phyloP scores from a whole-genome alignment of 495 filamentous ascomycete species.

The Thozetella sp. region DNA sequence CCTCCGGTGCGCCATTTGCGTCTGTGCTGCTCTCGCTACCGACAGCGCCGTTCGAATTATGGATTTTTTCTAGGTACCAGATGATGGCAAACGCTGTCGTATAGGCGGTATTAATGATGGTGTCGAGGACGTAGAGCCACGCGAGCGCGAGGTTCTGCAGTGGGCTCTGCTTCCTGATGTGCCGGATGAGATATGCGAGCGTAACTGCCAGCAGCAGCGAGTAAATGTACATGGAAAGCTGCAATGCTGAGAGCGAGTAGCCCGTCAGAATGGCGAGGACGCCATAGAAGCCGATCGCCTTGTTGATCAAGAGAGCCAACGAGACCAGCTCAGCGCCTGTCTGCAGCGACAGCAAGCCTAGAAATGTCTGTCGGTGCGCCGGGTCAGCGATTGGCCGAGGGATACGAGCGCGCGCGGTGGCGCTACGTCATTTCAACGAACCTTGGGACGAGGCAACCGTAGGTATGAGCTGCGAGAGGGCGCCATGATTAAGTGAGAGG shows the following conservation, averaged over 20 bases:
- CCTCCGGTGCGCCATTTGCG: slow-evolving; percentile 14
- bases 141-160: slow-evolving; percentile 70
- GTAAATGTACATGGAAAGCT: slow-evolving; percentile 84
- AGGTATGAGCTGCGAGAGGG: slow-evolving; percentile 17
- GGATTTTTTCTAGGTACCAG: slow-evolving; percentile 77
- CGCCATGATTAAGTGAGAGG: slow-evolving; percentile 24
- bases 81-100: slow-evolving; percentile 76
- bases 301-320: slow-evolving; percentile 81
- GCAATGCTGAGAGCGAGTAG: slow-evolving; percentile 58
- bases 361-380: slow-evolving; percentile 61
- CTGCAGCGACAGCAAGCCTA: slow-evolving; percentile 81
- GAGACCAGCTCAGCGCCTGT: slow-evolving; percentile 82
- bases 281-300: slow-evolving; percentile 84
- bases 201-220: slow-evolving; percentile 68
- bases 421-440: slow-evolving; percentile 13
- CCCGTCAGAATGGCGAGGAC: slow-evolving; percentile 84
- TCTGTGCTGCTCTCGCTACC: no score
- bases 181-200: slow-evolving; percentile 63
- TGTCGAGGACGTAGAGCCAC: slow-evolving; percentile 81
- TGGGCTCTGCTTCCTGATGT: slow-evolving; percentile 69
- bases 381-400: not conserved
- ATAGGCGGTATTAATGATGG: slow-evolving; percentile 73
- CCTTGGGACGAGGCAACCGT: slow-evolving; percentile 35
- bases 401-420: not conserved
- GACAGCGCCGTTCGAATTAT: slow-evolving; percentile 11